These are phyloP conservation scores for Jamesozyma hellenica DNA, from an alignment of 805 yeast genomes.

Conservation along the genomic window DNA sequence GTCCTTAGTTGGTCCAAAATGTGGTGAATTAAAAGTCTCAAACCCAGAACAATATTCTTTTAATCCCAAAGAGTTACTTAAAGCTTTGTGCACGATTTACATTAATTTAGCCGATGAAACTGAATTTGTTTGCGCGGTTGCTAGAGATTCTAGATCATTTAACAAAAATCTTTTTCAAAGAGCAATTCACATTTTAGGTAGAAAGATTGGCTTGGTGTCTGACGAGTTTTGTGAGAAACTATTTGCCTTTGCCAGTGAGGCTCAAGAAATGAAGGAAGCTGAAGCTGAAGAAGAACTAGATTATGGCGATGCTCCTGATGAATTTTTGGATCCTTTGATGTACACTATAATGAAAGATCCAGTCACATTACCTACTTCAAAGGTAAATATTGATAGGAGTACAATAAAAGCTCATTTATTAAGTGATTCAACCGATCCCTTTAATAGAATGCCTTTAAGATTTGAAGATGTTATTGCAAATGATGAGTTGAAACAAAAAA, in stretches of 20 bases:
- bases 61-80: slow-evolving; percentile 63
- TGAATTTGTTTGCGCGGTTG: slow-evolving; percentile 68
- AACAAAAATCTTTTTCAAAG: slow-evolving; percentile 52
- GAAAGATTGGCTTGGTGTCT: slow-evolving; percentile 44
- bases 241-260: slow-evolving; percentile 49
- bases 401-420: slow-evolving; percentile 89
- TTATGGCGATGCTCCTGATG: slow-evolving; percentile 92
- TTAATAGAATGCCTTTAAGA: slow-evolving; percentile 83
- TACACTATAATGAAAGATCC: slow-evolving; percentile 93
- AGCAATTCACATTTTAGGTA: slow-evolving; percentile 56
- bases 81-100: slow-evolving; percentile 64
- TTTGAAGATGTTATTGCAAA: slow-evolving; percentile 82
- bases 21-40: slow-evolving; percentile 76
- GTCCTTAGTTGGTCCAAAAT: slow-evolving; percentile 92
- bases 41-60: slow-evolving; percentile 77
- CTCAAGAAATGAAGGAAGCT: slow-evolving; percentile 45
- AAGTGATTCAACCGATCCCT: slow-evolving; percentile 95
- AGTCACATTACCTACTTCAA: slow-evolving; percentile 82
- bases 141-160: slow-evolving; percentile 89
- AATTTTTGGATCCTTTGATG: slow-evolving; percentile 94
- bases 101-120: slow-evolving; percentile 56
- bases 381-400: slow-evolving; percentile 74
- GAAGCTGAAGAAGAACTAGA: slow-evolving; percentile 81
- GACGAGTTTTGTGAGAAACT: slow-evolving; percentile 44
- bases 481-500: slow-evolving; percentile 52